phyloP scores from a whole-genome alignment of 2,329 filamentous ascomycete genomes.

The Cladosporium sp. region DNA sequence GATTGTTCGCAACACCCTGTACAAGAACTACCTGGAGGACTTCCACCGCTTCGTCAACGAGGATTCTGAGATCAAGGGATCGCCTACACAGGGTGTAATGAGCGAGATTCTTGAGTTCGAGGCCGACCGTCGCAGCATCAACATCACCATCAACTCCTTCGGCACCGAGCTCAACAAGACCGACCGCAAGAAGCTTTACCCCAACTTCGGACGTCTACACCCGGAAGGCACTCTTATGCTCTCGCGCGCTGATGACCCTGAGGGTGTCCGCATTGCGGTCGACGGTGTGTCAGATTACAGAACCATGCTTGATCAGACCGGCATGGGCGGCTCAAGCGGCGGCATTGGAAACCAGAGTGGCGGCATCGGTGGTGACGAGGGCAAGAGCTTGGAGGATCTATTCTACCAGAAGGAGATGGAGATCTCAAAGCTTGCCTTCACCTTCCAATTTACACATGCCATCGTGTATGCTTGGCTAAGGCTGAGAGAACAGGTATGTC shows the following conservation, averaged over 20 bases:
- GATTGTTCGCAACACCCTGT: conserved; percentile 95
- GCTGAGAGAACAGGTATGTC: conserved; percentile 84
- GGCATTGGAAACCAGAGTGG: conserved; percentile 81
- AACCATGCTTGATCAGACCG: conserved; percentile 90
- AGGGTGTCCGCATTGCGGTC: conserved; percentile 88
- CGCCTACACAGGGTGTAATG: conserved; percentile 92
- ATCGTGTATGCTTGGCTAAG: conserved; percentile 98
- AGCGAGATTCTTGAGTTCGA: conserved; percentile 93
- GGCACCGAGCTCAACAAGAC: conserved; percentile 92
- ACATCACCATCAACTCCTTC: conserved; percentile 98
- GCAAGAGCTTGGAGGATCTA: conserved; percentile 89
- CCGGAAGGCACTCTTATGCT: conserved; percentile 95
- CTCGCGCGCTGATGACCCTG: conserved; percentile 87
- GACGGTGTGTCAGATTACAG: conserved; percentile 94
- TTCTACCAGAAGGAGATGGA: conserved; percentile 99
- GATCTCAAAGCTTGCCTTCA: conserved; percentile 91
- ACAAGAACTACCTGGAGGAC: conserved; percentile 99
- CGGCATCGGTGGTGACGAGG: conserved; percentile 69
- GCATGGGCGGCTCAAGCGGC: conserved; percentile 65
- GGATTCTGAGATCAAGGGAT: conserved; percentile 78
- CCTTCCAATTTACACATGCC: conserved; percentile 88
- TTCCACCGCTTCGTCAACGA: conserved; percentile 94
- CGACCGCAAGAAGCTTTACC: conserved; percentile 94
- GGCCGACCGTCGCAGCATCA: conserved; percentile 93
- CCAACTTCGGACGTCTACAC: conserved; percentile 82